Conservation (phyloP, 1,139 yeast genomes). For the Candida sanyaensis region DNA sequence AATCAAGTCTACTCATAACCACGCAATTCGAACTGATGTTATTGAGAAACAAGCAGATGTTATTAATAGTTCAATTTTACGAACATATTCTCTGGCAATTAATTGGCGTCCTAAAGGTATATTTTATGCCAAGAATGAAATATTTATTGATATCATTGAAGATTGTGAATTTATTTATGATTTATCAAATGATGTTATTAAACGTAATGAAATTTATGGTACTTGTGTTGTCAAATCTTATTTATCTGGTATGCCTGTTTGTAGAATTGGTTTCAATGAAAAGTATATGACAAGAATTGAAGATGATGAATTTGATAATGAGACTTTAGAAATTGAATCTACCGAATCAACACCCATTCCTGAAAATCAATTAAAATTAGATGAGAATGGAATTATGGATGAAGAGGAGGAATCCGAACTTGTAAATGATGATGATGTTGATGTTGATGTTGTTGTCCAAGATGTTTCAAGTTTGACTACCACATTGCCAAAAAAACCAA, state of each 20-base stretch:
- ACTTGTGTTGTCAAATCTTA: constrained; percentile 41
- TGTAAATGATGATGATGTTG: not conserved
- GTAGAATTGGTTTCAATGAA: constrained; percentile 47
- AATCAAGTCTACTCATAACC: constrained; percentile 42
- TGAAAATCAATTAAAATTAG: constrained; percentile 21
- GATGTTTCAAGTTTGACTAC: not conserved
- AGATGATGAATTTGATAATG: constrained; percentile 16
- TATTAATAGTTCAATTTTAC: constrained; percentile 61
- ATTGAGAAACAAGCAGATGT: constrained; percentile 25
- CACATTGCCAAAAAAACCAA: constrained; percentile 2
- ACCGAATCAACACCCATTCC: constrained; percentile 7
- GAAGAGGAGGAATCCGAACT: constrained; percentile 16
- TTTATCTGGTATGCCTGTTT: constrained; percentile 49
- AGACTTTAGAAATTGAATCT: constrained; percentile 4
- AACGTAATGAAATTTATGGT: constrained; percentile 40
- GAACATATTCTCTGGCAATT: constrained; percentile 44
- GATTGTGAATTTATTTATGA: constrained; percentile 43
- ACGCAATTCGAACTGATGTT: constrained; percentile 37
- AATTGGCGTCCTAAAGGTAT: constrained; percentile 54
- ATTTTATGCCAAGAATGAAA: constrained; percentile 48
- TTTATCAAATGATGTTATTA: constrained; percentile 28
- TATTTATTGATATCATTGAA: constrained; percentile 45
- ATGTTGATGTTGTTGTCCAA: not conserved
- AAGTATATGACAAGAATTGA: constrained; percentile 31
- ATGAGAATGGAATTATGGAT: constrained; percentile 19